phyloP scores from a whole-genome alignment of 768 basidiomycete genomes.

The Heimioporus sp. region DNA sequence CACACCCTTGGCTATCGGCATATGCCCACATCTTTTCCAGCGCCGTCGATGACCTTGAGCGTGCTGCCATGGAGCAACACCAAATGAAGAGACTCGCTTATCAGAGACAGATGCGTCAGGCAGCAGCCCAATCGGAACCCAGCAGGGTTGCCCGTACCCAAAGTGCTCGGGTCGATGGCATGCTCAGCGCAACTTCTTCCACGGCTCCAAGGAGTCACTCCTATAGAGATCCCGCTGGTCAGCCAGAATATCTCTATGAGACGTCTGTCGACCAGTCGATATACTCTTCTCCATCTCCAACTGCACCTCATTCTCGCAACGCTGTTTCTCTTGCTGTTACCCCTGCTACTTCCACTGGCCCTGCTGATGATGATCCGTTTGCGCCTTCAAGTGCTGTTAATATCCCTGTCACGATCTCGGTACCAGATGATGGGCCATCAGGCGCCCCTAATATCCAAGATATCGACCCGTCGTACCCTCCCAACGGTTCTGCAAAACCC shows the following conservation, averaged over 20 bases:
- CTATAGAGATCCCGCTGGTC: conserved; percentile 43
- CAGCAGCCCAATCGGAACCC: conserved; percentile 32
- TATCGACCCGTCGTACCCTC: conserved; percentile 15
- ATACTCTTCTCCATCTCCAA: conserved; percentile 36
- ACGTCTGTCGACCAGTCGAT: conserved; percentile 61
- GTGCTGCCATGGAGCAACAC: conserved; percentile 79
- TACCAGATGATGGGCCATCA: conserved; percentile 23
- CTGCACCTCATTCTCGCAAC: conserved; percentile 38
- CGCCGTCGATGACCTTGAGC: conserved; percentile 76
- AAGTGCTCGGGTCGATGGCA: conserved; percentile 54
- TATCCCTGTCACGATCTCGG: conserved; percentile 29
- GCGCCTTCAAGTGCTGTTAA: conserved; percentile 39
- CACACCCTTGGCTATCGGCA: conserved; percentile 79
- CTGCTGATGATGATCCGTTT: conserved; percentile 71
- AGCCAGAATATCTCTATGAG: conserved; percentile 75
- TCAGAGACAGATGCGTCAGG: conserved; percentile 73
- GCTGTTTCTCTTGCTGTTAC: conserved; percentile 42
- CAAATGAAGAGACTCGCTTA: conserved; percentile 79
- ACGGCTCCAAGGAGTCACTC: conserved; percentile 39
- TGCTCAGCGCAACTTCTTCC: conserved; percentile 32
- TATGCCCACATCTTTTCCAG: conserved; percentile 53
- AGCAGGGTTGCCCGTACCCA: conserved; percentile 45
- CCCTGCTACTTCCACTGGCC: conserved; percentile 38
- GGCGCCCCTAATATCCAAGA: conserved; percentile 18
- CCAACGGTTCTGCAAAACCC: conserved; percentile 30